phyloP scores from a whole-genome alignment of 495 filamentous ascomycete genomes.

The Neurospora sp. region DNA sequence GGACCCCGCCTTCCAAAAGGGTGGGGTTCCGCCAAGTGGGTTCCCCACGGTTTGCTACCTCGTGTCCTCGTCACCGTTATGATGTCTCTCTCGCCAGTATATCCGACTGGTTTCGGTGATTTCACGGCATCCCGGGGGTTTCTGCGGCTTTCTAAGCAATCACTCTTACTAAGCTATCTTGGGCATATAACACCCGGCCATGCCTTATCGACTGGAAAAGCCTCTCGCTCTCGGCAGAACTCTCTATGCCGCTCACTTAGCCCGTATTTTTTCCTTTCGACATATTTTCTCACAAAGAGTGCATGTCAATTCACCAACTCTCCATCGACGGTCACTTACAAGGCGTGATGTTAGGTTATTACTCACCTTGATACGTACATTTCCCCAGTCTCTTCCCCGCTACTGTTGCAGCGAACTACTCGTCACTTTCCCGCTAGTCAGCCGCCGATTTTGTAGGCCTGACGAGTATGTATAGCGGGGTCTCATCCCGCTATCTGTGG shows the following conservation, averaged over 20 bases:
- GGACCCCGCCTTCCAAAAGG: constrained; percentile 7
- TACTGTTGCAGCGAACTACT: neutral
- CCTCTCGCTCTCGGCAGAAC: neutral
- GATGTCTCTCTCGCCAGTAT: neutral
- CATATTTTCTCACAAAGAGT: neutral
- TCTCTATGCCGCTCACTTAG: neutral
- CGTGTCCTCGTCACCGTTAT: too few relatives aligned
- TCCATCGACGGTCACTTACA: neutral
- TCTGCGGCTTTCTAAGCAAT: neutral
- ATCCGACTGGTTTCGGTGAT: constrained; percentile 18
- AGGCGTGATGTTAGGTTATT: neutral
- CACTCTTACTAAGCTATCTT: neutral
- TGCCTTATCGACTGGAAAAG: neutral
- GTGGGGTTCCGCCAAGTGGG: constrained; percentile 10
- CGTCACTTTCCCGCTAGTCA: too few relatives aligned
- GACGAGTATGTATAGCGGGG: neutral
- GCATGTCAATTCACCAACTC: neutral
- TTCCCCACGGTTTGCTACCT: neutral
- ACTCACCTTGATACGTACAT: neutral
- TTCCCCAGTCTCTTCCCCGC: neutral
- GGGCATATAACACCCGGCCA: neutral
- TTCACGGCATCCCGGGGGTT: constrained; percentile 19
- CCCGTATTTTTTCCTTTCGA: neutral
- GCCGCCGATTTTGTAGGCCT: too few relatives aligned
- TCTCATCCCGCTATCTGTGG: neutral